A percentile compares a stretch with the other conserved stretches of the same genome.
Conservation (phyloP, 2,329 filamentous ascomycete species). For the Ophidiomyces ophidiicola region DNA sequence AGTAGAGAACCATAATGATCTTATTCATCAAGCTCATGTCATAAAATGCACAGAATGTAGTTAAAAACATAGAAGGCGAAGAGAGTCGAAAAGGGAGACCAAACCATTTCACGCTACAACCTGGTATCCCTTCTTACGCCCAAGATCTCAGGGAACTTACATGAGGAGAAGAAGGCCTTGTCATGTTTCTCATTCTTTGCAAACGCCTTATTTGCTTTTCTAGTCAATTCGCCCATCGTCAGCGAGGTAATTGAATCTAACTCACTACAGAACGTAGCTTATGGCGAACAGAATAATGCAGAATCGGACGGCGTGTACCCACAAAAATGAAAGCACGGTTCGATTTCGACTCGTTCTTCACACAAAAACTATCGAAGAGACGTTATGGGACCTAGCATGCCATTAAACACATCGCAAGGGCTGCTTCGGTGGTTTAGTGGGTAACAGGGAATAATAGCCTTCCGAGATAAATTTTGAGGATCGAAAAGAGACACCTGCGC, state of each 20-base stretch:
- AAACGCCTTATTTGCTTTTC: constrained; percentile 3
- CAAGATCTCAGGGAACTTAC: constrained; percentile 12
- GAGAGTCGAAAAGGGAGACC: constrained; percentile 5
- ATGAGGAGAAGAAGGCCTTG: constrained; percentile 10
- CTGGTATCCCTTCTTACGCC: background rate
- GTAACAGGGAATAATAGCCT: background rate
- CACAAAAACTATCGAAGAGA: too few species aligned
- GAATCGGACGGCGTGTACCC: constrained; percentile 10
- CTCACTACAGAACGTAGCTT: constrained; percentile 4
- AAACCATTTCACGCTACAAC: constrained; percentile 8
- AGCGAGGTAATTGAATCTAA: constrained; percentile 3
- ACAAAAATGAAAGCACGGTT: constrained; percentile 6
- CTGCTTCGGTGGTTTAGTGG: background rate
- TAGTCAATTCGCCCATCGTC: constrained; percentile 8
- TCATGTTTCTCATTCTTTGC: too few species aligned
- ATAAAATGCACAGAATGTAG: background rate
- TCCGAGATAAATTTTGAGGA: background rate
- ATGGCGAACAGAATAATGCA: constrained; percentile 7
- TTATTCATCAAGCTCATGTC: background rate
- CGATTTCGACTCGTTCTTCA: too few species aligned
- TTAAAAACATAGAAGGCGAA: background rate
- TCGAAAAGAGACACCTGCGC: constrained; percentile 12
- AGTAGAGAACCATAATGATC: background rate
- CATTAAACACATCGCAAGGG: too few species aligned
- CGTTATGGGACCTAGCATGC: too few species aligned